Base-by-base conservation (phyloP, 1,139 yeast species). In the Debaryomyces nepalensis region DNA sequence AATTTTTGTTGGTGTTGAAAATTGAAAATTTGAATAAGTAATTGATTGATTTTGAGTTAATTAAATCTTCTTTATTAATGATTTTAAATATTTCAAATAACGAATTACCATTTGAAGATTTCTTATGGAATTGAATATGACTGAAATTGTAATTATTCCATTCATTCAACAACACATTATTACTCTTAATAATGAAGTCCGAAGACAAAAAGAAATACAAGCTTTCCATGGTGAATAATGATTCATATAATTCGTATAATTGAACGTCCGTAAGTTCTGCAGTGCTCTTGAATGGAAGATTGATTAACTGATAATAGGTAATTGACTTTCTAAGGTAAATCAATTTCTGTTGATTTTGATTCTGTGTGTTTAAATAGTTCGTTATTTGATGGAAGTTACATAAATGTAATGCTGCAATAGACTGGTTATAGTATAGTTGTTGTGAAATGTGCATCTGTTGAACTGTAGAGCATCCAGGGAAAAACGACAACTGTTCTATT, bases 321-420 rank as follows among this genome's bases (percentile, higher is more conserved):
- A 70, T 61, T n/a, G 72, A 62, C 34, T 63, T 64, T 38, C 69
- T 55, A 22, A 70, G 48, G 47, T 66, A 56, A 35, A 65, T 49
- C 14, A 69, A 54, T 42, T 67, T 68, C 41, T 68, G 72, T 44
- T 69, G 69, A 40, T 66, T 68, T 45, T 57, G 53, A 14, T 49
- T 53, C 47, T 49, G 57, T 18, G 41, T 36, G 14, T 46, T 42
- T 29, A 52, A 44, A 26, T 57, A 50, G 44, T 61, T 63, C 44
- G 63, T 49, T 22, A 58, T 65, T 51, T 68, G 71, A 51, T 66
- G 66, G 48, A 68, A 70, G 43, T 63, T 60, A 44, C 65, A 68
- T 45, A 69, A 51, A 47, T 71, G 72, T 10, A 69, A 44, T 32
- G 61, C 61, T 8, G 64, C 48, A 16, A 69, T 46, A 7, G 74